Base-by-base conservation (phyloP, 2,329 filamentous ascomycete species). In the Fusarium secorum region DNA sequence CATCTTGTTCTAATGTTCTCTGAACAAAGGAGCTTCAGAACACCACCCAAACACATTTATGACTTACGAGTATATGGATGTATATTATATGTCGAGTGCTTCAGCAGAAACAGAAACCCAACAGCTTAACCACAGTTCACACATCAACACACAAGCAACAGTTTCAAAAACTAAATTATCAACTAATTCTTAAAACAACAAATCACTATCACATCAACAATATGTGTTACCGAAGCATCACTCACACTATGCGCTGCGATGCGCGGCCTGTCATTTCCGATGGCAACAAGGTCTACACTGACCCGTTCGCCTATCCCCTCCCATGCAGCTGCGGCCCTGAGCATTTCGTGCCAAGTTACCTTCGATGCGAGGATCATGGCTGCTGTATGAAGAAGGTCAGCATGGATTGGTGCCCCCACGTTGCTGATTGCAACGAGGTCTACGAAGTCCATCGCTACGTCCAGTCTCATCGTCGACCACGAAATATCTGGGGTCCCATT, bases 201-300 rank as follows among this genome's bases (percentile, higher is more conserved):
- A 22, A 53, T 28, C 48, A 48, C 13, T 51, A 26, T 35, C n/a
- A 20, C 17, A 63, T 30, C 48, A 11, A 7, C 33, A 56, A 15
- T 30, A 77, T 77, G 75, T 77, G 76, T 39, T 75, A 74, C 39
- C 69, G 63, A n/a, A 63, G 74, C 24, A 30, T 72, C 51, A 74
- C 68, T 7, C 78, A 79, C 62, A 76, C 64, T 5, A 66, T 79
- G 49, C 48, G 59, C 17, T 80, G 78, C 73, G 77, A 80, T 54
- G 55, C 69, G 36, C 74, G 78, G 10, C 76, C 78, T 9, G 20
- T 77, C 54, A 60, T 79, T 18, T 77, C 71, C 3, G 70, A 75
- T 39, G 76, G 74, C 20, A 14, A n/a, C 2, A 54, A 54, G n/a
- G 11, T 52, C n/a, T 72, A 73, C 38, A 51, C 77, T 20, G 70